Base-by-base conservation (phyloP, 1,284 basidiomycete genomes). In the Ceraceosorus guamensis region DNA sequence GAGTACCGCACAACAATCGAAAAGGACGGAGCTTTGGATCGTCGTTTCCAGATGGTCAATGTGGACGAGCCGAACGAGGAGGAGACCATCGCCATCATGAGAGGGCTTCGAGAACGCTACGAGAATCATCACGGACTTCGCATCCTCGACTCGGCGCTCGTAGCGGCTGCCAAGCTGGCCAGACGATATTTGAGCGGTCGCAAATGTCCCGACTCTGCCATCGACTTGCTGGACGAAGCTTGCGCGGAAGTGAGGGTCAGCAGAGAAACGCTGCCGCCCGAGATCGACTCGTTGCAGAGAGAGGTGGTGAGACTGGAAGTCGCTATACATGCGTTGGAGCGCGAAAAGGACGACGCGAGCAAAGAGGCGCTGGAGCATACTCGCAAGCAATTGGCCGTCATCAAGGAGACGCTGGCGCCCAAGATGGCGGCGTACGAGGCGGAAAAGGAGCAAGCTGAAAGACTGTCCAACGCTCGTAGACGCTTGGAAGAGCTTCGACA, bases 1-100 rank as follows among this genome's bases (percentile, higher is more conserved):
- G 92, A 98, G 77, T 97, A 96, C 79, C 82, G 90, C 62, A 89
- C 93, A 77, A 90, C 92, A 77, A 92, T 97, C 75, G 93, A 97
- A 79, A 92, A 89, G 61, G 76, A 77, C 56, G 66, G 89, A 18
- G 93, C 93, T 1, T 83, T 97, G 58, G 93, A 97, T 76, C 85
- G 93, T 61, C 84, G 95, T 61, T 97, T 98, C 77, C 78, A 79
- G 56, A 89, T 93, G 76, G 92, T 97, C 50, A 77, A 93, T 46
- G 86, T 98, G 63, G 90, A 91, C 71, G 93, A 98, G 74, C 93
- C 93, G 0, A 81, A 81, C 6, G 92, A 96, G 1, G 78, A 87
- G 5, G 92, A 95, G 72, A 89, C 92, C 0, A 90, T 97, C 77
- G 88, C 84, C 66, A 98, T 95, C 66, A 81, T 98, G 50, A 87